A percentile compares a stretch with the other conserved stretches of the same genome.
These are phyloP conservation scores for Pogostemon cablin DNA, from an alignment of 257 asterid species.

Conservation along the genomic window DNA sequence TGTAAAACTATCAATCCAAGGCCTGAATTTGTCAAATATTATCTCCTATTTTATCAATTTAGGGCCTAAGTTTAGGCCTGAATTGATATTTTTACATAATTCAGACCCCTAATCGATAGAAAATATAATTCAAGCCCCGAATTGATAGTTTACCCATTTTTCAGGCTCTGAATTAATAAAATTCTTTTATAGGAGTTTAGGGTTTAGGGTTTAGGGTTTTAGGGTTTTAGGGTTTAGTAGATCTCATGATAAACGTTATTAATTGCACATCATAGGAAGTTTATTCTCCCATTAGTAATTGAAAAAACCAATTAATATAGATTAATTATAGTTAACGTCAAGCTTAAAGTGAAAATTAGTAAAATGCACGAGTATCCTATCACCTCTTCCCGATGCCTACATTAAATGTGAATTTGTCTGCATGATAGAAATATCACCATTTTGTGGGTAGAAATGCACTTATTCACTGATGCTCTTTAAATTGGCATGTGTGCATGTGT, in stretches of 20 bases:
- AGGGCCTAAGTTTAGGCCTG: too few relatives aligned
- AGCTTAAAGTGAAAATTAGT: background rate
- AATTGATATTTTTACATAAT: too few relatives aligned
- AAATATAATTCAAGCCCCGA: too few relatives aligned
- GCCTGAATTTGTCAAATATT: too few relatives aligned
- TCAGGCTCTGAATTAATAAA: too few relatives aligned
- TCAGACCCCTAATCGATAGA: too few relatives aligned
- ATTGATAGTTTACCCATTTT: too few relatives aligned
- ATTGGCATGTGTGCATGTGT: background rate
- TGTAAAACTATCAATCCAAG: too few relatives aligned
- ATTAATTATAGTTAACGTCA: background rate
- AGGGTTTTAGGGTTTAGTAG: too few relatives aligned
- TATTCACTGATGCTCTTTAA: background rate
- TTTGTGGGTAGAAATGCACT: background rate
- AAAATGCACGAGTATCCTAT: background rate
- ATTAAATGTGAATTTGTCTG: background rate
- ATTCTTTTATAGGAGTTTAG: too few relatives aligned
- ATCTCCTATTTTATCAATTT: too few relatives aligned
- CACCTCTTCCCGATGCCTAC: background rate
- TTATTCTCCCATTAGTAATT: conserved; percentile 8
- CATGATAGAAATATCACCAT: conserved; percentile 3
- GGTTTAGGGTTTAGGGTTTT: too few relatives aligned
- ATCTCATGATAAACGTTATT: background rate
- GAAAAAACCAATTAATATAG: background rate
- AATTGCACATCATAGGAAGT: conserved; percentile 7